Evolutionary conservation across 805 yeast genomes (phyloP).

Genomic region (Cephaloascus fragrans): DNA sequence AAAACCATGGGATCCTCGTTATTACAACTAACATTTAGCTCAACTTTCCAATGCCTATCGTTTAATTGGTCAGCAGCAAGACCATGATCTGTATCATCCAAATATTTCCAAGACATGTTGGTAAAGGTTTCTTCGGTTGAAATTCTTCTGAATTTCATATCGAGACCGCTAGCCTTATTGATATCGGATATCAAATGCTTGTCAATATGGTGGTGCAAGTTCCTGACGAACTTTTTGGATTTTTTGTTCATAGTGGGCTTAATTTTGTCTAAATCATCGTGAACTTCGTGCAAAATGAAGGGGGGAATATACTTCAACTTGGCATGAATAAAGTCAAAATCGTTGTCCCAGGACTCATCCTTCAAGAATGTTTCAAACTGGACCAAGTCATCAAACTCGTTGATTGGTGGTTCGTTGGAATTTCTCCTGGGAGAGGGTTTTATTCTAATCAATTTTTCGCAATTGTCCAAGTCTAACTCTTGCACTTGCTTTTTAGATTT

Average conservation of each 20-base stretch:
- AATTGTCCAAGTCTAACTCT: not conserved
- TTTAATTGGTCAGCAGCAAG: conserved; percentile 32
- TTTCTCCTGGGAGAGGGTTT: conserved; percentile 1
- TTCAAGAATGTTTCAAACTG: conserved; percentile 55
- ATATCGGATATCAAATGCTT: conserved; percentile 64
- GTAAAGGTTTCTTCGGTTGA: conserved; percentile 35
- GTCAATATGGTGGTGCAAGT: conserved; percentile 65
- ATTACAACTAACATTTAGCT: conserved; percentile 55
- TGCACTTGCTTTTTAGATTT: no score
- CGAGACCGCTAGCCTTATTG: conserved; percentile 49
- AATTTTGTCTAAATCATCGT: conserved; percentile 60
- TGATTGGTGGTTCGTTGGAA: conserved; percentile 19
- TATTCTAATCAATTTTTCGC: not conserved
- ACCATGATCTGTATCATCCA: conserved; percentile 50
- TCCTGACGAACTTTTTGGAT: conserved; percentile 61
- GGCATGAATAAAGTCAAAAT: conserved; percentile 59
- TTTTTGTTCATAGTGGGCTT: conserved; percentile 66
- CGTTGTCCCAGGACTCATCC: conserved; percentile 72
- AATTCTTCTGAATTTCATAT: conserved; percentile 37
- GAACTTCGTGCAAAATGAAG: conserved; percentile 56
- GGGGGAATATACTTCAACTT: conserved; percentile 66
- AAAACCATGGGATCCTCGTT: conserved; percentile 58
- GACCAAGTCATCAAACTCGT: conserved; percentile 51
- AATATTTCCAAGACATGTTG: conserved; percentile 52
- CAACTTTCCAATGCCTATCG: conserved; percentile 55